Conservation (phyloP, 441 rosid species). For the Rhodomyrtus psidioides region DNA sequence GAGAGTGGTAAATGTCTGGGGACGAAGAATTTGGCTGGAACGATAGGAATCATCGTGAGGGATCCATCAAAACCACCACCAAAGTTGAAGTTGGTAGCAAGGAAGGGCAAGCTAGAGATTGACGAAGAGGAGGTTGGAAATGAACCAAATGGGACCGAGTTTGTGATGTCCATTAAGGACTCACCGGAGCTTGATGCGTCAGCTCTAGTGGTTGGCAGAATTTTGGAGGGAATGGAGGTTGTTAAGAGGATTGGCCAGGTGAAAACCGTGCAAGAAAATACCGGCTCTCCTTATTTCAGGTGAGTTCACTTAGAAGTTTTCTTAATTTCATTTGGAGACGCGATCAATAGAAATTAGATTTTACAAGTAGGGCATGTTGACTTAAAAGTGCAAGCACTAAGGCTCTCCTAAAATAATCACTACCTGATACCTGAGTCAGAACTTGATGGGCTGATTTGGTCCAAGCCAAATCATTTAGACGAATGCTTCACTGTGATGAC, state of each 20-base stretch:
- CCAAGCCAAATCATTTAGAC: background rate
- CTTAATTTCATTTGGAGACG: background rate
- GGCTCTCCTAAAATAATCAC: background rate
- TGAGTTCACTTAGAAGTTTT: constrained; percentile 8
- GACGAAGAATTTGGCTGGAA: constrained; percentile 47
- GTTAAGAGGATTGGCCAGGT: constrained; percentile 54
- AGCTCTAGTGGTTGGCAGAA: constrained; percentile 60
- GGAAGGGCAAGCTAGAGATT: constrained; percentile 58
- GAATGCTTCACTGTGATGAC: background rate
- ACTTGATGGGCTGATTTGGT: background rate
- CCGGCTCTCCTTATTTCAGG: constrained; percentile 86
- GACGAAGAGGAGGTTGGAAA: constrained; percentile 51
- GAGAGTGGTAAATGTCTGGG: constrained; percentile 35
- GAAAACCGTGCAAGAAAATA: constrained; percentile 78
- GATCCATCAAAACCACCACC: constrained; percentile 74
- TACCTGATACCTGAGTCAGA: background rate
- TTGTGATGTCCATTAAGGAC: constrained; percentile 55
- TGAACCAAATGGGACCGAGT: constrained; percentile 81
- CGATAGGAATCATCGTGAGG: constrained; percentile 63
- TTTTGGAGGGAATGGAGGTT: constrained; percentile 68
- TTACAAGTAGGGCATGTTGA: background rate
- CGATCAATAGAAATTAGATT: background rate
- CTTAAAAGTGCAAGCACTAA: background rate
- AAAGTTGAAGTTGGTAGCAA: constrained; percentile 68
- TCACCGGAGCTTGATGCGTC: constrained; percentile 77